Conservation (phyloP, 371 early-diverging fungal genomes). For the Caulochytrium protostelioides region DNA sequence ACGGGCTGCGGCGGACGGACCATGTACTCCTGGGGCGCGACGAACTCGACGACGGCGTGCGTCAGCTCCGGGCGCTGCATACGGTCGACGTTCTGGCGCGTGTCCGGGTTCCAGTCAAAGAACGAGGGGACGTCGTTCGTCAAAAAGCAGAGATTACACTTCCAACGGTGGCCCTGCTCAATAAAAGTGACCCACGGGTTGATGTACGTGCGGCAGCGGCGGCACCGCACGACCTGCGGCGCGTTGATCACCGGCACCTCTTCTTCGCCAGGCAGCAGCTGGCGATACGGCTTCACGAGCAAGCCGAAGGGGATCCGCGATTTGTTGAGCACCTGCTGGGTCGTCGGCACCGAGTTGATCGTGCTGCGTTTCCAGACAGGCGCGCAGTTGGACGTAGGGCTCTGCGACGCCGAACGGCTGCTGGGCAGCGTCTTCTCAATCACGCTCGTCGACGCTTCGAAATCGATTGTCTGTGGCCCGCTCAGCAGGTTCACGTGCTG, state of each 20-base stretch:
- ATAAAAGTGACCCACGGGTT: slow-evolving; percentile 85
- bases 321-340: slow-evolving; percentile 52
- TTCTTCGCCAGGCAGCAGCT: slow-evolving; percentile 23
- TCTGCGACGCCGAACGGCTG: slow-evolving; percentile 16
- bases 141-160: slow-evolving; percentile 82
- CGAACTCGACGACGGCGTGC: slow-evolving; percentile 72
- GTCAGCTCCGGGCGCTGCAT: slow-evolving; percentile 66
- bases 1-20: slow-evolving; percentile 79
- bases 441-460: too few relatives aligned
- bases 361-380: slow-evolving; percentile 68
- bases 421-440: too few relatives aligned
- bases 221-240: slow-evolving; percentile 67
- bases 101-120: slow-evolving; percentile 70
- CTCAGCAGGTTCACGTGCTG: too few relatives aligned
- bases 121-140: slow-evolving; percentile 73
- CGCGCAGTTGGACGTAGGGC: slow-evolving; percentile 31
- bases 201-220: slow-evolving; percentile 85
- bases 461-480: too few relatives aligned
- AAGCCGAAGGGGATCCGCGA: slow-evolving; percentile 70
- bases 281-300: slow-evolving; percentile 57
- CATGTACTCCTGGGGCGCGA: slow-evolving; percentile 90
- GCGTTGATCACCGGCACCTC: slow-evolving; percentile 66
- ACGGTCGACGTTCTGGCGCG: slow-evolving; percentile 57
- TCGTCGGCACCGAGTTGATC: slow-evolving; percentile 66
- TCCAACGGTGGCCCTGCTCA: slow-evolving; percentile 83